Base-by-base conservation (phyloP, 2,329 filamentous ascomycete species). In the Rhexocercosporidium sp. region DNA sequence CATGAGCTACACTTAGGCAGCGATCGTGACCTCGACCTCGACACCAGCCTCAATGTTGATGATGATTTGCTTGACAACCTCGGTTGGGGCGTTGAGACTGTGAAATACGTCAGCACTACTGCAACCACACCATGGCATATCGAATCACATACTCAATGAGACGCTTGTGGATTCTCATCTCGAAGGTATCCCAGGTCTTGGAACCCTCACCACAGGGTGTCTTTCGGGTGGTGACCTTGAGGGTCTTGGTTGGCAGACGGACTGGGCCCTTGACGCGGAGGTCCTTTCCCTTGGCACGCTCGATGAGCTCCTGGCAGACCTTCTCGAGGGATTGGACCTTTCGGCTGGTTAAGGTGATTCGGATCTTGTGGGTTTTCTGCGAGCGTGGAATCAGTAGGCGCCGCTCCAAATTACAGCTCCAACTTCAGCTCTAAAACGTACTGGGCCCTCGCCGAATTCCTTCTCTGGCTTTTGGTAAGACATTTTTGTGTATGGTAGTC, bases 81-180 rank as follows among this genome's bases (percentile, higher is more conserved):
- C 96, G 79, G 96, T 99, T 72, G 96, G 96, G 78, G 96, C 96
- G 85, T 96, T 94, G 75, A 99, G 87, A 84, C 90, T 92, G 71
- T 68, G 41, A 59, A 34, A 41, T 14, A 31, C n/a, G 59, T 71
- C 68, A 75, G 70, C 73, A 72, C 20, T 66, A 65, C 59, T 29
- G 44, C 65, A 20, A 11, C 49, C 44, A 47, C 25, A 16, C 41
- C 18, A 34, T 60, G 3, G 54, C 64, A 59, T n/a, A n/a, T n/a
- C n/a, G n/a, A n/a, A 61, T 47, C 53, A 87, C 89, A 78, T 81
- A 92, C 89, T 97, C 94, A 81, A 97, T 97, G 80, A 97, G 88
- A 78, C 94, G 92, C 92, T 97, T 97, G 90, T 97, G 94, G 82
- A 97, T 97, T 86, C 95, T 92, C 94, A 99, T 96, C 91, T 99